phyloP scores from a whole-genome alignment of 2,329 filamentous ascomycete species.

The Colletotrichum sp. region DNA sequence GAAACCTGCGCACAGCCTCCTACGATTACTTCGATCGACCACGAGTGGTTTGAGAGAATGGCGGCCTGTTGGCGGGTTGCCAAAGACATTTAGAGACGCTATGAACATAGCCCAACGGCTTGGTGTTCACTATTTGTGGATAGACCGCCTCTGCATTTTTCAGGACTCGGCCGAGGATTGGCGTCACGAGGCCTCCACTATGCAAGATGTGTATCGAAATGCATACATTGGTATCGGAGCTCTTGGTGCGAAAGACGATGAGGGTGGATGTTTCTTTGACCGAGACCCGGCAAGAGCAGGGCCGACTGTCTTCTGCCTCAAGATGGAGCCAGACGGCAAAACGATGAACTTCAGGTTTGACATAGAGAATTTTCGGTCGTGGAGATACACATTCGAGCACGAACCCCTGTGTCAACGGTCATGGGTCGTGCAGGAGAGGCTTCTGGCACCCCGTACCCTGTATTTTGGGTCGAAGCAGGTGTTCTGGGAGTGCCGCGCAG shows the following conservation, averaged over 20 bases:
- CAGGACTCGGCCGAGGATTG: constrained; percentile 24
- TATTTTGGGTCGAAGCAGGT: neutral
- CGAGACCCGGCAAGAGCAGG: neutral
- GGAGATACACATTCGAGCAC: neutral
- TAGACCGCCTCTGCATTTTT: constrained; percentile 25
- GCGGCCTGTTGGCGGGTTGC: neutral
- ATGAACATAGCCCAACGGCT: constrained; percentile 8
- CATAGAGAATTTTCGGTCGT: too few species aligned
- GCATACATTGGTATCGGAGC: constrained; percentile 17
- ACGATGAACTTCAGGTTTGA: too few species aligned
- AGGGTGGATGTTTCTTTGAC: constrained; percentile 1
- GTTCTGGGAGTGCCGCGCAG: neutral
- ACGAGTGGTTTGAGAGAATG: neutral
- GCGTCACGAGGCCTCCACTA: constrained; percentile 22
- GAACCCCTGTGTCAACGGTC: neutral
- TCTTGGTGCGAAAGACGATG: constrained; percentile 2
- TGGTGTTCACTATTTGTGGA: constrained; percentile 23
- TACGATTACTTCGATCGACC: neutral
- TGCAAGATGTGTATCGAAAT: constrained; percentile 21
- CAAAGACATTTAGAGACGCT: constrained; percentile 21
- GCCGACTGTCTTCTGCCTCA: neutral
- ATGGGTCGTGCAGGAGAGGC: neutral
- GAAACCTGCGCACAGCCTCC: neutral
- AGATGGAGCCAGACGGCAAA: neutral
- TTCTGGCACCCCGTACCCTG: neutral